Percentiles rank a stretch among this genome's conserved stretches.
These are phyloP conservation scores for Handroanthus guayacan DNA, from an alignment of 257 asterid genomes.

Conservation along the genomic window DNA sequence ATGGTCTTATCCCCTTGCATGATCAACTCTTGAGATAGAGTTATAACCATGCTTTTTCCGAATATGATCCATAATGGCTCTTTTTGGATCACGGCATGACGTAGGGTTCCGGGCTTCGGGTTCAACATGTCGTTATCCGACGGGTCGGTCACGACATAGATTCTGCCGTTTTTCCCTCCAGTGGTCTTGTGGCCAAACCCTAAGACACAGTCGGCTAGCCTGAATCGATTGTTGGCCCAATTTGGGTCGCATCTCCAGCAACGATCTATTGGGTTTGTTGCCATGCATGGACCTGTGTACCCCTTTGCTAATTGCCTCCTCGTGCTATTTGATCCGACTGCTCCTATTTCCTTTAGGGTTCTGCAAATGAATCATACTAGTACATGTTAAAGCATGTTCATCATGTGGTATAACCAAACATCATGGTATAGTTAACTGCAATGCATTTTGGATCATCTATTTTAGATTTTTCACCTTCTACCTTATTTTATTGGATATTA, in stretches of 20 bases:
- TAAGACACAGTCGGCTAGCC: slow-evolving; percentile 59
- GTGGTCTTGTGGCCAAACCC: slow-evolving; percentile 64
- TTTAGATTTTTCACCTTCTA: no score
- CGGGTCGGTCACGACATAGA: slow-evolving; percentile 57
- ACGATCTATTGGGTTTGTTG: slow-evolving; percentile 71
- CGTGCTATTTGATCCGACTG: slow-evolving; percentile 24
- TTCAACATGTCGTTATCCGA: slow-evolving; percentile 44
- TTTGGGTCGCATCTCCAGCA: slow-evolving; percentile 73
- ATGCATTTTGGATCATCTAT: no score
- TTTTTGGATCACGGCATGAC: slow-evolving; percentile 58
- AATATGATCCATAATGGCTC: slow-evolving; percentile 72
- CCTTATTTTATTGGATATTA: no score
- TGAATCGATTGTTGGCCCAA: slow-evolving; percentile 65
- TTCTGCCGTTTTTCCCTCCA: slow-evolving; percentile 57
- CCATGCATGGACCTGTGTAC: slow-evolving; percentile 45
- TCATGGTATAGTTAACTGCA: no score
- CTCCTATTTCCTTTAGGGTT: slow-evolving; percentile 32
- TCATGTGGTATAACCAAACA: background rate
- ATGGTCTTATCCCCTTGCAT: slow-evolving; percentile 52
- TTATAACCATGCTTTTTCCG: slow-evolving; percentile 47
- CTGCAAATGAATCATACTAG: slow-evolving; percentile 25
- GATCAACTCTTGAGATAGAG: slow-evolving; percentile 47
- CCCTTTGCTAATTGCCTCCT: slow-evolving; percentile 46
- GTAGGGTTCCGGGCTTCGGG: slow-evolving; percentile 63
- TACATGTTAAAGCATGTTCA: no score